Percentiles rank a stretch among this genome's conserved stretches.
phyloP scores from a whole-genome alignment of 768 basidiomycete species.

The Pilatotrama ljubarskyi region DNA sequence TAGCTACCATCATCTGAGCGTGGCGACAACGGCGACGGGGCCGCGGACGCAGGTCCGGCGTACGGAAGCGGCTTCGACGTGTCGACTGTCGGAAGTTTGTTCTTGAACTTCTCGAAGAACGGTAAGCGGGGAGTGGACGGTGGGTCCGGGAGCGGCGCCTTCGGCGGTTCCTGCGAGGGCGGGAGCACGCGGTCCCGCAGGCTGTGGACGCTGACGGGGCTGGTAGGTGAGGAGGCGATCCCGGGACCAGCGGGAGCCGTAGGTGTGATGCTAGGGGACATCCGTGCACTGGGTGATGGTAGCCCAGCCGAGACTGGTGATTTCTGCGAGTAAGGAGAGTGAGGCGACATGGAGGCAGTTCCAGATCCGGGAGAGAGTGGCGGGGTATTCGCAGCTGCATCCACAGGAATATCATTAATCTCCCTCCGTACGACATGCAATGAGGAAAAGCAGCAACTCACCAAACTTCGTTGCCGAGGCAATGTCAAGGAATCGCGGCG shows the following conservation, averaged over 20 bases:
- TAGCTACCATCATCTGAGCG: conserved; percentile 15
- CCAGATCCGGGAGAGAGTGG: conserved; percentile 31
- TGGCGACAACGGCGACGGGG: conserved; percentile 16
- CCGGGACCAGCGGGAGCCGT: conserved; percentile 16
- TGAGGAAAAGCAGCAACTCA: conserved; percentile 8
- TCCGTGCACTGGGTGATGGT: conserved; percentile 18
- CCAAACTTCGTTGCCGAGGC: conserved; percentile 28
- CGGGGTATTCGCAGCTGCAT: conserved; percentile 26
- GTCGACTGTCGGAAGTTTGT: conserved; percentile 28
- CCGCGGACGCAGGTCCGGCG: not conserved
- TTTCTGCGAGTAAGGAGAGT: conserved; percentile 27
- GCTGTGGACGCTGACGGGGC: conserved; percentile 19
- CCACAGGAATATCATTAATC: not conserved
- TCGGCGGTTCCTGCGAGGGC: conserved; percentile 27
- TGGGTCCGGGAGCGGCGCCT: conserved; percentile 17
- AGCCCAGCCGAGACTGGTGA: conserved; percentile 25
- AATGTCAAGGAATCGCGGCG: conserved; percentile 35
- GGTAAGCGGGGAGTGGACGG: conserved; percentile 41
- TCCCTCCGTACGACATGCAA: not conserved
- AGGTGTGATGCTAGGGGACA: conserved; percentile 21
- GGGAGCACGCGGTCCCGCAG: conserved; percentile 25
- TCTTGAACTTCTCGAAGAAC: conserved; percentile 59
- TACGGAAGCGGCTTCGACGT: conserved; percentile 4
- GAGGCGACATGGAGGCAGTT: conserved; percentile 29
- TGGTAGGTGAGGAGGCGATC: conserved; percentile 21